phyloP scores from a whole-genome alignment of 2,329 filamentous ascomycete species.

The Akanthomyces muscarius region DNA sequence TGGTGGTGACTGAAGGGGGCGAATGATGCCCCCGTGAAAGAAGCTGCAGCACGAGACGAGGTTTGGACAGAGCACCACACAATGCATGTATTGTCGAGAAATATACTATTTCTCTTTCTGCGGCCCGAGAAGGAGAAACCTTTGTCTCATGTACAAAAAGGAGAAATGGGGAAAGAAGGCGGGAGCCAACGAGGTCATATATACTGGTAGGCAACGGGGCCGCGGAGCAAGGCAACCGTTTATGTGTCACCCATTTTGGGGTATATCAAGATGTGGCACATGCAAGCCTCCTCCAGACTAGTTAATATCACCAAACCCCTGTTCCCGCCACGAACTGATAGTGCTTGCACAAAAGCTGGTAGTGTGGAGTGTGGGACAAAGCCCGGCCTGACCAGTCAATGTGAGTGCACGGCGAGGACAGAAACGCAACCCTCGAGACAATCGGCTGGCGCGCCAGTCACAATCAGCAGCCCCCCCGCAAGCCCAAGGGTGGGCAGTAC shows the following conservation, averaged over 20 bases:
- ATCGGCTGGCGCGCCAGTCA: slow-evolving; percentile 4
- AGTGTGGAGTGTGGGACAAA: not conserved
- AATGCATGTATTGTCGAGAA: not conserved
- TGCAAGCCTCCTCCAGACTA: slow-evolving; percentile 10
- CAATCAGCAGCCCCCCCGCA: not conserved
- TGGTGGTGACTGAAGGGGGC: not conserved
- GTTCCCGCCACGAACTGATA: slow-evolving; percentile 2
- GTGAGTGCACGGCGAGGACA: slow-evolving; percentile 10
- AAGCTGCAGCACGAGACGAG: not conserved
- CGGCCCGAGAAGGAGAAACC: not conserved
- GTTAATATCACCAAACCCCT: not conserved
- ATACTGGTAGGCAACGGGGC: not conserved
- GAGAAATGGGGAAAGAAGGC: not conserved
- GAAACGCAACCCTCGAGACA: slow-evolving; percentile 5
- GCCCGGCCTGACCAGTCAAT: slow-evolving; percentile 13
- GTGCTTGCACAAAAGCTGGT: not conserved
- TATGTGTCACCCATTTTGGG: not conserved
- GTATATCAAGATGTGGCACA: slow-evolving; percentile 16
- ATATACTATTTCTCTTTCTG: not conserved
- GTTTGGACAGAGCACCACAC: not conserved
- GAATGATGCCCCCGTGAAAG: not conserved
- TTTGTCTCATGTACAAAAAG: slow-evolving; percentile 1
- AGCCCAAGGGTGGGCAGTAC: not conserved
- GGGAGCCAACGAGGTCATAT: slow-evolving; percentile 1
- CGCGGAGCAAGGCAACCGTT: not conserved